Evolutionary conservation across 768 basidiomycete genomes (phyloP).

Genomic region (Piloderma croceum): DNA sequence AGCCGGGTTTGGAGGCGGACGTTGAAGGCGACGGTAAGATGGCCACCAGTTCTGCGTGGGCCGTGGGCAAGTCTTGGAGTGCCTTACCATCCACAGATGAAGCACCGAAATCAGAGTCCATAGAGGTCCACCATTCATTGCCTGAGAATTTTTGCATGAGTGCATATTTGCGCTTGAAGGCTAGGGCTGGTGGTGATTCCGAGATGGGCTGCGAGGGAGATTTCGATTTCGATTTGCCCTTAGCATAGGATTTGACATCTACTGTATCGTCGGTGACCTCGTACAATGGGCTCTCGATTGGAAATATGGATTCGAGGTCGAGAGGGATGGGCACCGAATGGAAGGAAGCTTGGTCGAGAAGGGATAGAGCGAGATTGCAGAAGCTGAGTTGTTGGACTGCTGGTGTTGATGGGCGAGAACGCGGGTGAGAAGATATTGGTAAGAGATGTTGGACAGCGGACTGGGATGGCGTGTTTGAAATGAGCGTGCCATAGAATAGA

Average conservation of each 20-base stretch:
- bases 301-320: slow-evolving; percentile 41
- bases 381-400: slow-evolving; percentile 69
- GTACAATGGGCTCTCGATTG: too few species aligned
- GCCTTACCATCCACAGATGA: slow-evolving; percentile 31
- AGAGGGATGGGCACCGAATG: slow-evolving; percentile 41
- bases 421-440: slow-evolving; percentile 62
- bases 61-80: slow-evolving; percentile 51
- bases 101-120: slow-evolving; percentile 40
- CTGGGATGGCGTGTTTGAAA: slow-evolving; percentile 23
- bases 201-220: slow-evolving; percentile 17
- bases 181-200: slow-evolving; percentile 12
- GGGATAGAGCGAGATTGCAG: slow-evolving; percentile 64
- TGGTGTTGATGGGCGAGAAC: slow-evolving; percentile 56
- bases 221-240: too few species aligned
- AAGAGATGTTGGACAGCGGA: slow-evolving; percentile 62
- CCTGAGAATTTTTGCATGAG: slow-evolving; percentile 74
- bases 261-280: too few species aligned
- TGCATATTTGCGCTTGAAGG: slow-evolving; percentile 52
- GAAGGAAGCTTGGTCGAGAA: slow-evolving; percentile 66
- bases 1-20: slow-evolving; percentile 12
- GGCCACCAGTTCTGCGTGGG: slow-evolving; percentile 70
- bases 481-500: slow-evolving; percentile 10
- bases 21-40: slow-evolving; percentile 42
- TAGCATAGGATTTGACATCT: too few species aligned
- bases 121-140: slow-evolving; percentile 77